These are phyloP conservation scores for Blastobotrys persicus DNA, from an alignment of 1,139 yeast species.

Conservation along the genomic window DNA sequence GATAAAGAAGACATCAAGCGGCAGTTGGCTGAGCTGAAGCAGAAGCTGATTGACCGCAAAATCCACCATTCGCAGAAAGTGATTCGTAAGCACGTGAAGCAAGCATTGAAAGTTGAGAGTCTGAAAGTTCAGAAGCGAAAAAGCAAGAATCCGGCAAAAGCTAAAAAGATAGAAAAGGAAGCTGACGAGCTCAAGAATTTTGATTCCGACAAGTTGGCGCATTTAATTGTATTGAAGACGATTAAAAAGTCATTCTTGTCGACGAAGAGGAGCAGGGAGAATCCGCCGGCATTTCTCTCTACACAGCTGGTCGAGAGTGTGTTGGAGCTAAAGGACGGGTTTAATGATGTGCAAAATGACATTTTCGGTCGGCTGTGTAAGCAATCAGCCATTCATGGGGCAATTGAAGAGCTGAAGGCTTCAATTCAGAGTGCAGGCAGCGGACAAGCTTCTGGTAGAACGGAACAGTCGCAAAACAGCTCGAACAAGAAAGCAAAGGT, in stretches of 20 bases:
- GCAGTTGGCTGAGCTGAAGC: constrained; percentile 29
- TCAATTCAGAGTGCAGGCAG: not conserved
- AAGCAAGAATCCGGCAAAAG: constrained; percentile 22
- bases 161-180: constrained; percentile 29
- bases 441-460: constrained; percentile 20
- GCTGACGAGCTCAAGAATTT: constrained; percentile 27
- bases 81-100: constrained; percentile 35
- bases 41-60: constrained; percentile 35
- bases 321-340: constrained; percentile 11
- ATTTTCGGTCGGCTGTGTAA: constrained; percentile 61
- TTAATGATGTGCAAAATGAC: constrained; percentile 17
- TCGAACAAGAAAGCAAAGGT: constrained; percentile 20
- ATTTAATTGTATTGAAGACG: constrained; percentile 25
- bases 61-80: constrained; percentile 32
- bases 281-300: constrained; percentile 23
- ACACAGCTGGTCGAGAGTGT: constrained; percentile 6
- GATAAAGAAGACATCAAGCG: constrained; percentile 17
- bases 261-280: constrained; percentile 19
- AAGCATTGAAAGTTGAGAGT: constrained; percentile 33
- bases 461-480: constrained; percentile 6
- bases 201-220: constrained; percentile 27
- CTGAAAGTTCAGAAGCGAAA: constrained; percentile 35
- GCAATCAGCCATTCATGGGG: constrained; percentile 48
- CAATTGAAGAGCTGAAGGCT: constrained; percentile 42
- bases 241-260: constrained; percentile 27